These are phyloP conservation scores for Lachnellula cervina DNA, from an alignment of 2,329 filamentous ascomycete genomes.

Conservation along the genomic window DNA sequence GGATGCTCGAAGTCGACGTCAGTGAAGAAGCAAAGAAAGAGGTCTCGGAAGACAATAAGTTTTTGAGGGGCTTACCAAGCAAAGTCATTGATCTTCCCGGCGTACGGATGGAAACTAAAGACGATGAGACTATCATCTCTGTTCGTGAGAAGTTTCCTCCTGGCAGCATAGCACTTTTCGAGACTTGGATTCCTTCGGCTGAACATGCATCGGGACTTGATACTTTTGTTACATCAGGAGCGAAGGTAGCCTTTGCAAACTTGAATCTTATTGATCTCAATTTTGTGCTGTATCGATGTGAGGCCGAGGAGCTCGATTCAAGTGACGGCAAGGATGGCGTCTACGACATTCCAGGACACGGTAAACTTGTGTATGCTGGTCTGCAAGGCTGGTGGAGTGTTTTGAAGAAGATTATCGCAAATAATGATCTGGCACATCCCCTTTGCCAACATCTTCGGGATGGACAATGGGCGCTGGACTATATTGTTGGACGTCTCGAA, in stretches of 20 bases:
- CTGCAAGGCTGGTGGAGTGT: constrained; percentile 99
- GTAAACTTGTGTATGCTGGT: constrained; percentile 86
- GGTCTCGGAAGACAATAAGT: constrained; percentile 62
- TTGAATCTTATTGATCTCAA: constrained; percentile 81
- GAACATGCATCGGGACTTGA: constrained; percentile 82
- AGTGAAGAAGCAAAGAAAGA: constrained; percentile 62
- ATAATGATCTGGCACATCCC: constrained; percentile 90
- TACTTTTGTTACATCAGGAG: constrained; percentile 78
- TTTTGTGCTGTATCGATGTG: constrained; percentile 84
- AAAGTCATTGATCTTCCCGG: constrained; percentile 70
- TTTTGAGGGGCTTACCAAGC: constrained; percentile 78
- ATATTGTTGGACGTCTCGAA: constrained; percentile 73
- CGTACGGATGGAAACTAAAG: constrained; percentile 66
- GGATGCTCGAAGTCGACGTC: constrained; percentile 86
- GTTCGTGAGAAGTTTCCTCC: constrained; percentile 83
- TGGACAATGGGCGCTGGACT: constrained; percentile 90
- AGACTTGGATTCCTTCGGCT: constrained; percentile 88
- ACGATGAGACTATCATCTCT: constrained; percentile 71
- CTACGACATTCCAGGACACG: constrained; percentile 80
- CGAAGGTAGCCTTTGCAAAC: constrained; percentile 69
- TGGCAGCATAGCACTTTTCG: constrained; percentile 89
- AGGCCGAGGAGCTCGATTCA: constrained; percentile 78
- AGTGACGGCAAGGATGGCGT: constrained; percentile 79
- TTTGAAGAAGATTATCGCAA: constrained; percentile 73
- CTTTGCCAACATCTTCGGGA: constrained; percentile 89